Evolutionary conservation across 2,329 filamentous ascomycete genomes (phyloP), one percentile per base, ranked within the genome.

Genomic region (Beauveria asiatica): DNA sequence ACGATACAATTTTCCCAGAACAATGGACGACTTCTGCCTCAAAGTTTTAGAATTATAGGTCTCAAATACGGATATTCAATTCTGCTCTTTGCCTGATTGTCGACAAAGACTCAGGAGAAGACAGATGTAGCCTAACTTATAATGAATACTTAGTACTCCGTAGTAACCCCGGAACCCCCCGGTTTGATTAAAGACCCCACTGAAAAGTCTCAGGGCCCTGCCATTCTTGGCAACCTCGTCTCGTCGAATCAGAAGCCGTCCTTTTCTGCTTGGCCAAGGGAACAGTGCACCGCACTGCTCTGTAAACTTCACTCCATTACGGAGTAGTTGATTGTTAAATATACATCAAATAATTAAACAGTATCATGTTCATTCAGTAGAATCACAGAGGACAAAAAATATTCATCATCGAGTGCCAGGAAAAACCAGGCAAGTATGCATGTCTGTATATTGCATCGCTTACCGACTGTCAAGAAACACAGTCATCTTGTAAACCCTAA

Each of bases 141-240:
- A 33, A 49, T 57, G 23, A 49, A 27, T 42, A n/a, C 33, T n/a
- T n/a, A n/a, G n/a, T n/a, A n/a, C n/a, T n/a, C n/a, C n/a, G n/a
- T 37, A 13, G 11, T 37, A 5, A 37, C 33, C 33, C 33, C 33
- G 13, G 33, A 13, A 13, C 33, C 37, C 51, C 44, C 55, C 54
- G 30, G 55, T 57, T 57, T 57, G 45, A 57, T 57, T 57, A 57
- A 48, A 48, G 21, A 10, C 55, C 55, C 55, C 55, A 57, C 55
- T 5, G 5, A 11, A 33, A 56, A 25, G 53, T 56, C 41, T 27
- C 51, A 54, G 16, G 21, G 10, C 33, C 30, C 51, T 16, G 37
- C 19, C 52, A 6, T 55, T 46, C 53, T 46, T 56, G 53, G 42
- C 53, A 27, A 25, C 19, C 21, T 17, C 23, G 23, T 27, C 16